Conservation (phyloP, 441 rosid genomes). For the Jatropha podagrica region DNA sequence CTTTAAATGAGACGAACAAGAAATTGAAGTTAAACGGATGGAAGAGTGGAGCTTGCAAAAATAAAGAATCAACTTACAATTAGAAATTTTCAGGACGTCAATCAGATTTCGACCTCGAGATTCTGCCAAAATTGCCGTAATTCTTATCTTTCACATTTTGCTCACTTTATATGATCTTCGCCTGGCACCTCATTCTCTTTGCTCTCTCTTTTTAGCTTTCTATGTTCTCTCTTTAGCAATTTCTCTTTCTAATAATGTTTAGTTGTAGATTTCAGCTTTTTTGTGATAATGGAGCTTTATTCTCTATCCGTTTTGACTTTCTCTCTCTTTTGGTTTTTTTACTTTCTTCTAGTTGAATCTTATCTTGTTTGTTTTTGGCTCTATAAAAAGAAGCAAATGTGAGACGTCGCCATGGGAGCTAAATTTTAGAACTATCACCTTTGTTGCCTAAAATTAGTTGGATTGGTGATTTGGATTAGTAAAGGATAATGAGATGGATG, state of each 20-base stretch:
- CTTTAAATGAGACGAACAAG: no score
- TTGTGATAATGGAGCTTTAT: slow-evolving; percentile 16
- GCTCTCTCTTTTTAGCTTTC: slow-evolving; percentile 18
- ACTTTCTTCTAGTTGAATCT: slow-evolving; percentile 19
- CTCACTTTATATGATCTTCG: slow-evolving; percentile 13
- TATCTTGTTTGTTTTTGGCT: slow-evolving; percentile 3
- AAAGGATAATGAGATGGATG: no score
- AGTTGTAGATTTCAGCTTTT: neutral
- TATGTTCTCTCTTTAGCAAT: slow-evolving; percentile 18
- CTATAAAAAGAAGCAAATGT: neutral
- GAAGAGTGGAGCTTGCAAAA: no score
- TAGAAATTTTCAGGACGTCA: no score
- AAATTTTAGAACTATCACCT: slow-evolving; percentile 32
- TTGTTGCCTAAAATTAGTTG: no score
- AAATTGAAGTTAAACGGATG: no score
- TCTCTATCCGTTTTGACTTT: slow-evolving; percentile 1
- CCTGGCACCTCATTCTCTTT: neutral
- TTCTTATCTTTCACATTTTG: slow-evolving; percentile 20
- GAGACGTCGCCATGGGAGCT: slow-evolving; percentile 31
- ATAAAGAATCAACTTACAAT: no score
- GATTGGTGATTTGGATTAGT: no score
- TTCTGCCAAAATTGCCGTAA: no score
- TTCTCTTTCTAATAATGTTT: slow-evolving; percentile 2
- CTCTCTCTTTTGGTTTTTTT: slow-evolving; percentile 16
- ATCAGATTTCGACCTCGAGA: no score